Conservation (phyloP, 2,329 filamentous ascomycete genomes). For the Aspergillus alliaceus region DNA sequence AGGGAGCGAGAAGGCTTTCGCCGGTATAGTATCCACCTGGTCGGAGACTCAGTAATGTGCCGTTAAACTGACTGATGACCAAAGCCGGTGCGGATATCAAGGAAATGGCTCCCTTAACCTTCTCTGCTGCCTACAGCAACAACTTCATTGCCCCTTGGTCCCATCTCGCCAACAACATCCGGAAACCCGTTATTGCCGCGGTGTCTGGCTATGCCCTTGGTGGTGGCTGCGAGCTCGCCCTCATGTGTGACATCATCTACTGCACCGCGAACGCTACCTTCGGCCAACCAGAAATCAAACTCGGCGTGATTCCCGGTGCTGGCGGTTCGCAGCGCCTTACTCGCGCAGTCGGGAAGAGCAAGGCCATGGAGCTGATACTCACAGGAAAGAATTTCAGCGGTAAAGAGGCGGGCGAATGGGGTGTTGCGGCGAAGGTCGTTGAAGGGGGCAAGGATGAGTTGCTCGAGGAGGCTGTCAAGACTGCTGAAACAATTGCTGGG, state of each 20-base stretch:
- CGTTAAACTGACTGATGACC: background rate
- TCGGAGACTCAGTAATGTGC: background rate
- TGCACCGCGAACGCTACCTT: conserved; percentile 84
- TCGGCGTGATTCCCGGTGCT: conserved; percentile 88
- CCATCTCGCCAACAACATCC: conserved; percentile 75
- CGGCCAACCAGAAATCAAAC: conserved; percentile 94
- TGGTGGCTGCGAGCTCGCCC: conserved; percentile 91
- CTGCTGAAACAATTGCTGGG: conserved; percentile 84
- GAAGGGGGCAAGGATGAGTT: conserved; percentile 72
- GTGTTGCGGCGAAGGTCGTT: conserved; percentile 80
- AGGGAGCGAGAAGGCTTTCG: conserved; percentile 86
- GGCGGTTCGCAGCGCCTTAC: conserved; percentile 90
- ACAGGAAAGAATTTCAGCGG: conserved; percentile 84
- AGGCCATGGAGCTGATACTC: conserved; percentile 87
- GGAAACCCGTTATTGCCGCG: conserved; percentile 91
- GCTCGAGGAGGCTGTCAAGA: conserved; percentile 76
- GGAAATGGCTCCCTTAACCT: conserved; percentile 93
- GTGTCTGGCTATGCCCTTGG: conserved; percentile 94
- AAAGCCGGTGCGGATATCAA: conserved; percentile 93
- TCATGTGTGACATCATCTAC: conserved; percentile 97
- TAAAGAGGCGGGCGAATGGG: conserved; percentile 83
- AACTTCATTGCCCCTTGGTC: conserved; percentile 98
- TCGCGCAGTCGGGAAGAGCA: conserved; percentile 76
- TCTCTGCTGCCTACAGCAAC: conserved; percentile 79
- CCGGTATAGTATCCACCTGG: conserved; percentile 44